Evolutionary conservation across 495 filamentous ascomycete species (phyloP), one percentile per base, ranked within the genome.

Genomic region (Podospora fimiseda): DNA sequence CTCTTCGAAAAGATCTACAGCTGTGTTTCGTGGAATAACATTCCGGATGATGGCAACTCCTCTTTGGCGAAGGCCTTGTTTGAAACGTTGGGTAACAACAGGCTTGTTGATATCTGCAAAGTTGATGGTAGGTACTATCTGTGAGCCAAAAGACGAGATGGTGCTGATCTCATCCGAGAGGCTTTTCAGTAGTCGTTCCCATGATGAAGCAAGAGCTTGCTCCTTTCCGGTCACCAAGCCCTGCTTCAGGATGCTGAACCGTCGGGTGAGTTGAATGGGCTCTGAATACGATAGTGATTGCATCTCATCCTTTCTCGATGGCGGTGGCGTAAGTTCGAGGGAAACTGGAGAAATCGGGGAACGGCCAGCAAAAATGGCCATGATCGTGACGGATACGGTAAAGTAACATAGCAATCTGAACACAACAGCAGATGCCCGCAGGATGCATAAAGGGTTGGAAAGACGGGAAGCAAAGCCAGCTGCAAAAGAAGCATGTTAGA

Each of bases 241-340:
- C 9, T 65, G 61, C 58, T 95, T 95, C 11, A 94, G 69, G 15
- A 82, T 74, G 13, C 81, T 78, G 57, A 90, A 95, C 9, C 90
- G 78, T 18, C 76, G 63, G 1, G 85, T 78, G 0, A 95, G 74
- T 11, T 87, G 82, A 33, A 73, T 71, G 23, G 70, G 68, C 18
- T 67, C 66, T 7, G 61, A 45, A 36, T 41, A 42, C 2, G 55
- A 43, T 39, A 37, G 43, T n/a, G 53, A 30, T 14, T 48, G 56
- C 46, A 61, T 56, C 22, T 57, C 56, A 53, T 13, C 47, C 33
- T 43, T 41, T 54, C 42, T 58, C 22, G 33, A 24, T 42, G 43
- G 22, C 14, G 36, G 43, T 14, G 21, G 27, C 27, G 27, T 9
- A 27, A 30, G 48, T 18, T 42, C 43, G 14, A 50, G 9, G 19